These are phyloP conservation scores for Gnetum montanum DNA, from an alignment of 75 land plant genomes.

Conservation along the genomic window DNA sequence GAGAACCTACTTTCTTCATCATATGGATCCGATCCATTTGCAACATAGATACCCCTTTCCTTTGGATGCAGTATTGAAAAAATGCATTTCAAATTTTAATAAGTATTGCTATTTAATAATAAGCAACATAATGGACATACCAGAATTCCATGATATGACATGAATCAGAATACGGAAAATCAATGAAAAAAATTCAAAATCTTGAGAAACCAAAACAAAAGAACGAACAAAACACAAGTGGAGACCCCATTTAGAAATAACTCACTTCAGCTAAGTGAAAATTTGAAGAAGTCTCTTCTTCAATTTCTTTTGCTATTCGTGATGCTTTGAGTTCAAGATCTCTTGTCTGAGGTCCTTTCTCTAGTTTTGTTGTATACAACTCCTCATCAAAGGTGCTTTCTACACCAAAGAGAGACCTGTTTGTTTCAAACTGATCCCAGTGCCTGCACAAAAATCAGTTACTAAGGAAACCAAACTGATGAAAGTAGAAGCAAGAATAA, in stretches of 20 bases:
- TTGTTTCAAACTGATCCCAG: constrained; percentile 94
- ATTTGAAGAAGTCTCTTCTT: constrained; percentile 65
- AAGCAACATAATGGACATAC: background rate
- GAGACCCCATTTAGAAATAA: background rate
- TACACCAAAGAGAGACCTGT: constrained; percentile 81
- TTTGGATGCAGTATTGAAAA: no score
- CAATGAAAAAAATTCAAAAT: background rate
- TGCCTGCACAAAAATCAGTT: constrained; percentile 39
- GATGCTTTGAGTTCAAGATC: constrained; percentile 71
- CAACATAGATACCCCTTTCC: constrained; percentile 59
- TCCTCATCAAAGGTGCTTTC: constrained; percentile 94
- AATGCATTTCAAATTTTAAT: no score
- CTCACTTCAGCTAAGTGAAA: constrained; percentile 88
- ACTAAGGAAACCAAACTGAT: no score
- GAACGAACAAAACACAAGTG: no score
- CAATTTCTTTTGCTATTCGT: constrained; percentile 87
- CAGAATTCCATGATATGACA: background rate
- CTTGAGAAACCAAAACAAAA: background rate
- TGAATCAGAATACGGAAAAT: background rate
- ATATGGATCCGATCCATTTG: constrained; percentile 40
- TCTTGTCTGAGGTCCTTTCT: constrained; percentile 76
- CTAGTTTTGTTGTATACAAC: constrained; percentile 87
- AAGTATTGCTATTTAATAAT: no score
- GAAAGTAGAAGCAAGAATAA: no score
- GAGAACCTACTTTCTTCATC: constrained; percentile 89